phyloP scores from a whole-genome alignment of 2,329 filamentous ascomycete genomes.

The Fusarium nanum region DNA sequence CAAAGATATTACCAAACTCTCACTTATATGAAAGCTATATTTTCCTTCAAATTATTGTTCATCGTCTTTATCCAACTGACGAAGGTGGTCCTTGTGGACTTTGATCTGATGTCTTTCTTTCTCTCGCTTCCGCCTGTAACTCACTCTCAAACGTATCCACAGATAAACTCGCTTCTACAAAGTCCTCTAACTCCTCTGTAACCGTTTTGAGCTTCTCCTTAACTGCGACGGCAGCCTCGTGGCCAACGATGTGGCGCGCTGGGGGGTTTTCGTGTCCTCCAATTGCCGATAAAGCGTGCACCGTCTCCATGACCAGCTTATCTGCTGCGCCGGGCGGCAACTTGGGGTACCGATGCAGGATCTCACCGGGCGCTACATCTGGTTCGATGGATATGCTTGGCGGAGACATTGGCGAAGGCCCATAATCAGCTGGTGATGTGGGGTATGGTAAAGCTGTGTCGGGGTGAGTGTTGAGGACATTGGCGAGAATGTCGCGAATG shows the following conservation, averaged over 20 bases:
- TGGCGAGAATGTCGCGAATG: conserved; percentile 83
- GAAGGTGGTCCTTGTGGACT: conserved; percentile 43
- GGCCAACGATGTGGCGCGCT: conserved; percentile 90
- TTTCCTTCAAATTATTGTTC: background rate
- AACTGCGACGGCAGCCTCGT: conserved; percentile 86
- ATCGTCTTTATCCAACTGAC: conserved; percentile 27
- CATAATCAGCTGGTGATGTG: conserved; percentile 41
- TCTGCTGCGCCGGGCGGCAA: conserved; percentile 76
- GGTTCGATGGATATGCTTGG: conserved; percentile 50
- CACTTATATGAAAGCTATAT: background rate
- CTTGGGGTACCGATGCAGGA: conserved; percentile 78
- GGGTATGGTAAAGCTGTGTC: conserved; percentile 63
- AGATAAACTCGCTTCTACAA: conserved; percentile 87
- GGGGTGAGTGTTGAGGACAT: conserved; percentile 81
- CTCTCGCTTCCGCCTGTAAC: conserved; percentile 63
- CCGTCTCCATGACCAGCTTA: conserved; percentile 84
- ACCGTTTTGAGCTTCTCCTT: conserved; percentile 98
- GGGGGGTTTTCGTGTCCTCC: conserved; percentile 97
- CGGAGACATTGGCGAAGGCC: conserved; percentile 48
- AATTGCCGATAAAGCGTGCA: conserved; percentile 90
- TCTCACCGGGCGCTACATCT: conserved; percentile 54
- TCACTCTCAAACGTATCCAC: conserved; percentile 79
- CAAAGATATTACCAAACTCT: background rate
- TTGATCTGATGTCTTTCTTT: conserved; percentile 50
- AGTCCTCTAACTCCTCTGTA: conserved; percentile 95